These are phyloP conservation scores for Ilex aquifolium DNA, from an alignment of 257 asterid species.

Conservation along the genomic window DNA sequence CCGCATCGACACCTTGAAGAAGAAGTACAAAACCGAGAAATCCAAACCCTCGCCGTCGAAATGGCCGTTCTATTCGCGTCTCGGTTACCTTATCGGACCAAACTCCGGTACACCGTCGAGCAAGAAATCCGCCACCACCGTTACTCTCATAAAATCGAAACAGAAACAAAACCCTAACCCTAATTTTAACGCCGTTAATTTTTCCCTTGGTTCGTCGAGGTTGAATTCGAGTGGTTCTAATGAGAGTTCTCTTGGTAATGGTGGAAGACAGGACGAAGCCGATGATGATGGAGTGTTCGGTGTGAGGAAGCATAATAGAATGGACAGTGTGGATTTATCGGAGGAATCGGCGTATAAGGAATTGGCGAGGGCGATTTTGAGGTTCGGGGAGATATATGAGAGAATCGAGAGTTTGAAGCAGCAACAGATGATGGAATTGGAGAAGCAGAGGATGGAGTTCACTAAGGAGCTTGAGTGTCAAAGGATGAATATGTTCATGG, in stretches of 20 bases:
- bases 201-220: background rate
- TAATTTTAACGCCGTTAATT: constrained; percentile 1
- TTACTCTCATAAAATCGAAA: constrained; percentile 3
- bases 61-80: constrained; percentile 56
- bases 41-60: constrained; percentile 41
- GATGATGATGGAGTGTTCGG: constrained; percentile 3
- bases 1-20: constrained; percentile 66
- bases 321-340: constrained; percentile 1
- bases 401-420: constrained; percentile 61
- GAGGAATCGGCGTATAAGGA: constrained; percentile 20
- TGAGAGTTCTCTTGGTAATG: background rate
- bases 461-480: constrained; percentile 70
- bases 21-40: constrained; percentile 64
- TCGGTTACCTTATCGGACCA: constrained; percentile 48
- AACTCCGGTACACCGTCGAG: constrained; percentile 20
- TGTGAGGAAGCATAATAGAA: constrained; percentile 13
- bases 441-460: constrained; percentile 72
- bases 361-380: constrained; percentile 57
- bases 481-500: constrained; percentile 73
- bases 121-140: constrained; percentile 21
- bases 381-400: constrained; percentile 59
- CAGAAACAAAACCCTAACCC: too few species aligned
- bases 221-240: constrained; percentile 11
- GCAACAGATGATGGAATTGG: constrained; percentile 67
- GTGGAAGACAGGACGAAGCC: background rate